Percentiles rank a stretch among this genome's conserved stretches.
Evolutionary conservation across 1,284 basidiomycete genomes (phyloP).

Genomic region (Boletus sp.): DNA sequence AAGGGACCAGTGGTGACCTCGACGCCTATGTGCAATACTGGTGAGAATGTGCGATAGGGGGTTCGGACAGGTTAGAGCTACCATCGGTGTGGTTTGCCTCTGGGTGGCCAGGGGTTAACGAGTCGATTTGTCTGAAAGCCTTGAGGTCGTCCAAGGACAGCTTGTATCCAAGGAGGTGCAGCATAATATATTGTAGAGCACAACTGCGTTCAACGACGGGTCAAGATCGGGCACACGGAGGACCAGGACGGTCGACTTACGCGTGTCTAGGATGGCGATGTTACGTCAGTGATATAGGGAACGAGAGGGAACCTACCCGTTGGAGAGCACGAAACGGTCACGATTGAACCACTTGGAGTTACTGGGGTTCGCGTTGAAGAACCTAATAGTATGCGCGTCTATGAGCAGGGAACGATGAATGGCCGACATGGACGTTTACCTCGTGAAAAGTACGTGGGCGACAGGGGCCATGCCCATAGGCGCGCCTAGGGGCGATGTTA

Average conservation of each 20-base stretch:
- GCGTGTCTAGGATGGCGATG: conserved; percentile 49
- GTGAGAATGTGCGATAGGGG: conserved; percentile 9
- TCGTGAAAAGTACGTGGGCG: conserved; percentile 83
- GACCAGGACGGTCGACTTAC: conserved; percentile 39
- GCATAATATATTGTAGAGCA: conserved; percentile 79
- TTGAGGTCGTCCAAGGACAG: conserved; percentile 83
- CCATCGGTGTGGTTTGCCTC: conserved; percentile 88
- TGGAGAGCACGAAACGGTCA: conserved; percentile 85
- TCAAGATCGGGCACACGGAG: not conserved
- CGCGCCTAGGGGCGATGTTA: conserved; percentile 51
- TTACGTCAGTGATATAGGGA: conserved; percentile 11
- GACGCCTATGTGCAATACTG: conserved; percentile 46
- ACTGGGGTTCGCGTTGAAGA: conserved; percentile 84
- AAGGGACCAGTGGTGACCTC: conserved; percentile 97
- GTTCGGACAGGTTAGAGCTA: conserved; percentile 17
- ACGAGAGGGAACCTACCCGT: conserved; percentile 47
- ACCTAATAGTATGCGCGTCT: conserved; percentile 44
- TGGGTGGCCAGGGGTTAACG: conserved; percentile 89
- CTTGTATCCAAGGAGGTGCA: conserved; percentile 83
- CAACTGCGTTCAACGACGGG: conserved; percentile 48
- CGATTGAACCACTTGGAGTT: conserved; percentile 91
- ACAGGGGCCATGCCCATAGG: conserved; percentile 92
- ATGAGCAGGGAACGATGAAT: conserved; percentile 8
- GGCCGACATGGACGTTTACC: conserved; percentile 37
- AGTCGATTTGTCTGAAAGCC: conserved; percentile 81